These are phyloP conservation scores for Hypoxylon sp. DNA, from an alignment of 2,329 filamentous ascomycete genomes.

Conservation along the genomic window DNA sequence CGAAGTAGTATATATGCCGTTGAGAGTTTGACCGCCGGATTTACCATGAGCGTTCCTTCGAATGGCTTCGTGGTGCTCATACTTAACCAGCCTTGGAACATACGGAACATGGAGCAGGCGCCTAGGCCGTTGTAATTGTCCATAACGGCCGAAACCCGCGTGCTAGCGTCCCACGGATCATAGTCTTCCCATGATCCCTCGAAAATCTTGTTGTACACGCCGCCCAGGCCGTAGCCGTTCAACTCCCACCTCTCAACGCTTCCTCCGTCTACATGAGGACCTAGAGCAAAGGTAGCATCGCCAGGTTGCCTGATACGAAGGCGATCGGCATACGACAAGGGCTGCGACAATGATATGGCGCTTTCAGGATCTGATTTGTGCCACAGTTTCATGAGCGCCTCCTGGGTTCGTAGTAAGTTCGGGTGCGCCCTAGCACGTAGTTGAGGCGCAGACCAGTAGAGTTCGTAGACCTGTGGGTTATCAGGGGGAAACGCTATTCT, in stretches of 20 bases:
- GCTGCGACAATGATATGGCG: slow-evolving; percentile 66
- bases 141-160: slow-evolving; percentile 75
- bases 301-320: slow-evolving; percentile 80
- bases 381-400: slow-evolving; percentile 76
- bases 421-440: slow-evolving; percentile 77
- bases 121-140: slow-evolving; percentile 87
- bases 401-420: slow-evolving; percentile 73
- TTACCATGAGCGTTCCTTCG: slow-evolving; percentile 86
- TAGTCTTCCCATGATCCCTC: slow-evolving; percentile 83
- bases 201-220: slow-evolving; percentile 81
- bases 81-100: slow-evolving; percentile 91
- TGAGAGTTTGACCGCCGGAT: slow-evolving; percentile 80
- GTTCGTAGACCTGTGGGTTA: slow-evolving; percentile 79
- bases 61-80: slow-evolving; percentile 80
- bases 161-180: slow-evolving; percentile 84
- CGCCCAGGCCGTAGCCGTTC: slow-evolving; percentile 74
- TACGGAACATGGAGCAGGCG: slow-evolving; percentile 86
- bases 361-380: slow-evolving; percentile 64
- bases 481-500: slow-evolving; percentile 73
- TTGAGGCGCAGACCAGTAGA: slow-evolving; percentile 82
- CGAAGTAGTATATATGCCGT: slow-evolving; percentile 86
- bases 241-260: slow-evolving; percentile 82
- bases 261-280: slow-evolving; percentile 81
- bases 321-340: slow-evolving; percentile 78
- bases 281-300: slow-evolving; percentile 78